These are phyloP conservation scores for Puccinia novopanici DNA, from an alignment of 1,284 basidiomycete species.

Conservation along the genomic window DNA sequence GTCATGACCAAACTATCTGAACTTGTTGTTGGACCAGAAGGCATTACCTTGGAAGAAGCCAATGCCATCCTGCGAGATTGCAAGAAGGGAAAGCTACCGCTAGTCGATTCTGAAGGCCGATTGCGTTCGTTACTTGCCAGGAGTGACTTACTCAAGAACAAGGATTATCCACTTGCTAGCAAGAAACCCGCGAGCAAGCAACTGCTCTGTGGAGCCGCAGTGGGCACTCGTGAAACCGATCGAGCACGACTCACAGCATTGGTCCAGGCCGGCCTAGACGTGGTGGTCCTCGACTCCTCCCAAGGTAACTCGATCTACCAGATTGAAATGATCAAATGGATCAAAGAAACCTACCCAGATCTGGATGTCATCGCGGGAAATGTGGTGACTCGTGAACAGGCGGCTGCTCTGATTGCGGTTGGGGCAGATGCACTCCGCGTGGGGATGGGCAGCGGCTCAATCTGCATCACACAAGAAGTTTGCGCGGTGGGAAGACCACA, in stretches of 20 bases:
- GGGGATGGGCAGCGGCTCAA: constrained; percentile 97
- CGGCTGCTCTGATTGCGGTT: constrained; percentile 86
- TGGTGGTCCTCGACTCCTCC: constrained; percentile 91
- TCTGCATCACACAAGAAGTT: constrained; percentile 99
- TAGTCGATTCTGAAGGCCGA: constrained; percentile 73
- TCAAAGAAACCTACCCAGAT: constrained; percentile 79
- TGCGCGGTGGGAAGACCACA: constrained; percentile 99
- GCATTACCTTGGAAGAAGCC: constrained; percentile 85
- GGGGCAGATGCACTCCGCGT: constrained; percentile 92
- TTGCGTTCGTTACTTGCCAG: constrained; percentile 87
- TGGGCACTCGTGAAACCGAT: constrained; percentile 90
- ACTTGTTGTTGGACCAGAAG: constrained; percentile 78
- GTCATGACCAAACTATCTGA: constrained; percentile 78
- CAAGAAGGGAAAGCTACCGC: constrained; percentile 96
- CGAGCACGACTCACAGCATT: constrained; percentile 80
- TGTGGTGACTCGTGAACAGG: constrained; percentile 96
- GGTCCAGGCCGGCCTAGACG: constrained; percentile 91
- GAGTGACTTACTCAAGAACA: constrained; percentile 96
- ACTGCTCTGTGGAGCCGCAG: constrained; percentile 93
- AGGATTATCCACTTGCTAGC: constrained; percentile 91
- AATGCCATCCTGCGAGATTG: constrained; percentile 93
- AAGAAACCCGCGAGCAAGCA: constrained; percentile 92
- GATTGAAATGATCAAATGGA: constrained; percentile 92
- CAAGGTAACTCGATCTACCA: constrained; percentile 96
- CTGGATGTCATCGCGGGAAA: constrained; percentile 95